Base-by-base conservation (phyloP, 805 yeast species). In the Candida ipomoeae region DNA sequence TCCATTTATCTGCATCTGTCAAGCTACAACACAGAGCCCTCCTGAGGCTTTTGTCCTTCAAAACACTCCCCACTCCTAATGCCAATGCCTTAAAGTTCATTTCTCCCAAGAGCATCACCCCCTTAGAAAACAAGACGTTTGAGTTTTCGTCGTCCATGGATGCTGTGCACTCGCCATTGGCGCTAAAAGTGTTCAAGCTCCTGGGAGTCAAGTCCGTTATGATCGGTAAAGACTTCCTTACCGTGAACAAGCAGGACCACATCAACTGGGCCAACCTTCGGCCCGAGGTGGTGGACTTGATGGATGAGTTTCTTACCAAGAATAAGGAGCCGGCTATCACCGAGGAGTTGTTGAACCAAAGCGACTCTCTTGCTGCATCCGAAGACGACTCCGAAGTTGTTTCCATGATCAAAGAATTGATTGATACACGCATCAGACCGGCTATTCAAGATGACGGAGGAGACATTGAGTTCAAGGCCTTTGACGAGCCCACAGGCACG, bases 371-470 rank as follows among this genome's bases (percentile, higher is more conserved):
- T 3, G 73, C 73, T 39, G 80, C 78, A 5, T 66, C 65, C 10
- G 96, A 85, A 44, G 67, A 69, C 36, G 78, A 73, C 53, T 59
- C 65, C 31, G 98, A 92, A 68, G 81, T 89, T 1, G 86, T 89
- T 40, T 83, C 87, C 31, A 86, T 91, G 86, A 89, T 94, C 62
- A 87, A 89, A 60, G 98, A 94, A 64, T 77, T 94, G 50, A 85
- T 95, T 50, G 95, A 87, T 53, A 94, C 99, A 1, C 83, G 97
- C 64, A 91, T 94, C 46, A 84, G 97, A 63, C 99, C 99, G 1
- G 97, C 98, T 1, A 90, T 94, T 51, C 96, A 90, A 71, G 99
- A 94, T 62, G 99, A 94, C 62, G 99, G 99, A 55, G 99, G 99
- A 33, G 98, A 94, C 63, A 84, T 94, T 54, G 91, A 89, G 60